Evolutionary conservation across 208 protist genomes (phyloP).

Genomic region (Trypanosoma vivax): DNA sequence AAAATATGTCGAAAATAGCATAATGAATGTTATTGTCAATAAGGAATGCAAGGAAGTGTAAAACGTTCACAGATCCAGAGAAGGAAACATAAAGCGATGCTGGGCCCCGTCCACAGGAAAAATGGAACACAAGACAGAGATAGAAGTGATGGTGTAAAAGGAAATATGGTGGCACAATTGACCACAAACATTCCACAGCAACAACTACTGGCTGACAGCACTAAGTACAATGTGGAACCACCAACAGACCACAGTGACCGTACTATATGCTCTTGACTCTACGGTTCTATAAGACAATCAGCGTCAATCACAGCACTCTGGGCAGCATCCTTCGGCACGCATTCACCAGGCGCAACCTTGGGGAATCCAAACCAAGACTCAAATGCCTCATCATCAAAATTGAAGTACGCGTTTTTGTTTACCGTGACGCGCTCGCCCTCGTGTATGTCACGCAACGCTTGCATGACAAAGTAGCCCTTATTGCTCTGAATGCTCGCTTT

Average conservation of each 20-base stretch:
- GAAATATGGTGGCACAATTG: no score
- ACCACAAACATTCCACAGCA: no score
- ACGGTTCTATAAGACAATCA: background rate
- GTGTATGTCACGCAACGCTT: slow-evolving; percentile 80
- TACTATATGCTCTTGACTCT: background rate
- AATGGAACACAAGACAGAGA: no score
- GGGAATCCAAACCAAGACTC: slow-evolving; percentile 83
- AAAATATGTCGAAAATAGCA: no score
- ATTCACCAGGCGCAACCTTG: slow-evolving; percentile 49
- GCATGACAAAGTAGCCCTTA: slow-evolving; percentile 83
- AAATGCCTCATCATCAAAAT: slow-evolving; percentile 84
- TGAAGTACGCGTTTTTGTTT: slow-evolving; percentile 83
- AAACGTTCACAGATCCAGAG: no score
- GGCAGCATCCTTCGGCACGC: slow-evolving; percentile 2
- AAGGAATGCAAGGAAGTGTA: no score
- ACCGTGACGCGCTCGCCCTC: slow-evolving; percentile 66
- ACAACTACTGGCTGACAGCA: no score
- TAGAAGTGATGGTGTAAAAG: no score
- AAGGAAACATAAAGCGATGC: no score
- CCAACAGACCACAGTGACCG: background rate
- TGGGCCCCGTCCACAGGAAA: no score
- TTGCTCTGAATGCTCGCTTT: slow-evolving; percentile 38
- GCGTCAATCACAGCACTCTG: background rate
- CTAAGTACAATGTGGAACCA: no score
- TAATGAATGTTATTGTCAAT: no score